phyloP scores from a whole-genome alignment of 75 land plant species.

The Picea sitchensis region DNA sequence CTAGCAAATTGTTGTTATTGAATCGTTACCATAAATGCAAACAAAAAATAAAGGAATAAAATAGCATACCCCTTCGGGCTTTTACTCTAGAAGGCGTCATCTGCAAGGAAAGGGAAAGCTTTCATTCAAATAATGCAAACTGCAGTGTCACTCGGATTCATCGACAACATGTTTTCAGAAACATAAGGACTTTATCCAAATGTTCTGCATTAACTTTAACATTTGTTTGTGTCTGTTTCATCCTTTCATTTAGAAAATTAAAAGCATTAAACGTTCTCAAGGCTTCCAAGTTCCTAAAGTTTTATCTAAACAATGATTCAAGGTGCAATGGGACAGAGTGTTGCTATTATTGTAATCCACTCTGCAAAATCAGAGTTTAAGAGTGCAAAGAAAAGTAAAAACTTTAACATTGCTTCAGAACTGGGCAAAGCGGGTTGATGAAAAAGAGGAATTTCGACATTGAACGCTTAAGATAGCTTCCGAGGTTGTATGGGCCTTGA shows the following conservation, averaged over 20 bases:
- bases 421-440: too few relatives aligned
- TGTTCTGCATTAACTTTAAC: neutral
- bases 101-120: constrained; percentile 26
- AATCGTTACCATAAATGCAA: neutral
- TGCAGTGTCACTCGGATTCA: neutral
- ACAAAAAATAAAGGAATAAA: neutral
- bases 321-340: neutral
- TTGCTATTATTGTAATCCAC: neutral
- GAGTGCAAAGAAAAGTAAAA: neutral
- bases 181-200: neutral
- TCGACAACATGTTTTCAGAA: neutral
- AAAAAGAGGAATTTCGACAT: too few relatives aligned
- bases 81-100: constrained; percentile 32
- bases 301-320: neutral
- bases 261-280: neutral
- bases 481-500: too few relatives aligned
- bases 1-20: neutral
- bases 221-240: neutral
- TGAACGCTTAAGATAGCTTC: too few relatives aligned
- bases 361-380: neutral
- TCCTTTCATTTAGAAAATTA: neutral
- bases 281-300: neutral
- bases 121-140: neutral
- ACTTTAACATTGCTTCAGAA: neutral
- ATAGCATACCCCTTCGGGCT: constrained; percentile 39